These are phyloP conservation scores for Dovyalis caffra DNA, from an alignment of 345 rosid species.

Conservation along the genomic window DNA sequence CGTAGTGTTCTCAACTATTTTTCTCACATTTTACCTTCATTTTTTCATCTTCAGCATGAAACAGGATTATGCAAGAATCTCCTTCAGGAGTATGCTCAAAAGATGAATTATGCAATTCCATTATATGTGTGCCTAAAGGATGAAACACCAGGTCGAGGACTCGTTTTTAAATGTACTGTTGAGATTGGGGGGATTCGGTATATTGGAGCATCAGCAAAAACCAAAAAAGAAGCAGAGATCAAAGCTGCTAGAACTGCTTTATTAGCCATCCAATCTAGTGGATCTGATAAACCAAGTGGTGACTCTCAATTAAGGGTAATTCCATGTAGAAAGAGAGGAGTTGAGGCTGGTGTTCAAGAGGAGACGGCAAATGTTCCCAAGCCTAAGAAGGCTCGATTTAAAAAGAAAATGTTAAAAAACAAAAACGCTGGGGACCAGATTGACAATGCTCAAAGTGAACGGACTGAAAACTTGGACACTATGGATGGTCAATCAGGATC, in stretches of 20 bases:
- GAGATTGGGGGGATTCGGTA: conserved; percentile 84
- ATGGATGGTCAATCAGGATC: conserved; percentile 6
- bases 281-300: conserved; percentile 21
- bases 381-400: conserved; percentile 56
- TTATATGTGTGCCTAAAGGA: conserved; percentile 51
- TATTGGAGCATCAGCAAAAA: conserved; percentile 67
- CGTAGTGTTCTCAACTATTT: neutral
- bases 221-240: conserved; percentile 85
- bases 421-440: conserved; percentile 18
- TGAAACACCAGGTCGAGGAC: conserved; percentile 41
- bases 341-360: conserved; percentile 35
- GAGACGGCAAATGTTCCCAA: conserved; percentile 46
- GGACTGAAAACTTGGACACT: neutral
- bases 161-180: conserved; percentile 55
- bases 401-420: conserved; percentile 44
- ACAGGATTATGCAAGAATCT: conserved; percentile 87
- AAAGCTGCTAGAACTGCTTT: conserved; percentile 94
- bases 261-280: conserved; percentile 56
- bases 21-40: neutral
- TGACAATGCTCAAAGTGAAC: conserved; percentile 16
- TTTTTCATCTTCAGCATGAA: conserved; percentile 55
- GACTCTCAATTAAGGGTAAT: conserved; percentile 62
- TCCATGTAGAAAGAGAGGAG: conserved; percentile 64
- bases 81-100: conserved; percentile 92
- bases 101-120: conserved; percentile 89